Evolutionary conservation across 331 rosid species (phyloP), one percentile per base, ranked within the genome.

Genomic region (Phaseolus coccineus): DNA sequence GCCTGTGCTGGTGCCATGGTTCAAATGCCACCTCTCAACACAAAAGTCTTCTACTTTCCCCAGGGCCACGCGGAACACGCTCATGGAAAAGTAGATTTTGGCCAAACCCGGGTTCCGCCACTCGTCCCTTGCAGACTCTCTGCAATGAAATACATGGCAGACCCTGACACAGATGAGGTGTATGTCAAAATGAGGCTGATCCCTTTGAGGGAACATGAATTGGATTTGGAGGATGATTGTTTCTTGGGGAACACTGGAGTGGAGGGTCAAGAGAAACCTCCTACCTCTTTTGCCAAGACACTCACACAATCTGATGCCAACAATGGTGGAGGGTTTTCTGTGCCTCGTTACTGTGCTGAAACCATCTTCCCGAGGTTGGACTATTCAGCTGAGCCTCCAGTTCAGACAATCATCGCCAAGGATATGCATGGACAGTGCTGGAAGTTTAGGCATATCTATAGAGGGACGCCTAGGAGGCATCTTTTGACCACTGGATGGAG

Each of bases 401-500:
- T 96, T 68, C 99, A 96, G 75, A 89, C 88, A 65, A 88, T 96
- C 80, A 86, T 87, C 65, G 94, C 90, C 2, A 96, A 89, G 84
- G 99, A 96, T 79, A 94, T 96, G 78, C 99, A 93, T 40, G 97
- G 98, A 5, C 88, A 85, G 86, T 80, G 85, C 68, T 96, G 97
- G 96, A 93, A 89, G 89, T 96, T 96, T 62, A 91, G 98, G 87
- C 99, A 93, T 73, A 96, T 96, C 25, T 96, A 96, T 70, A 88
- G 99, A 82, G 99, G 99, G 37, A 96, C 99, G 14, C 99, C 99
- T 7, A 90, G 99, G 51, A 90, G 99, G 67, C 99, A 96, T 66
- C 97, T 96, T 53, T 76, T 96, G 85, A 96, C 99, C 13, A 96
- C 98, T 1, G 99, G 99, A 31, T 96, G 99, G 99, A 96, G 99